Conservation (phyloP, 2,329 filamentous ascomycete species). For the Xylaria sp. region DNA sequence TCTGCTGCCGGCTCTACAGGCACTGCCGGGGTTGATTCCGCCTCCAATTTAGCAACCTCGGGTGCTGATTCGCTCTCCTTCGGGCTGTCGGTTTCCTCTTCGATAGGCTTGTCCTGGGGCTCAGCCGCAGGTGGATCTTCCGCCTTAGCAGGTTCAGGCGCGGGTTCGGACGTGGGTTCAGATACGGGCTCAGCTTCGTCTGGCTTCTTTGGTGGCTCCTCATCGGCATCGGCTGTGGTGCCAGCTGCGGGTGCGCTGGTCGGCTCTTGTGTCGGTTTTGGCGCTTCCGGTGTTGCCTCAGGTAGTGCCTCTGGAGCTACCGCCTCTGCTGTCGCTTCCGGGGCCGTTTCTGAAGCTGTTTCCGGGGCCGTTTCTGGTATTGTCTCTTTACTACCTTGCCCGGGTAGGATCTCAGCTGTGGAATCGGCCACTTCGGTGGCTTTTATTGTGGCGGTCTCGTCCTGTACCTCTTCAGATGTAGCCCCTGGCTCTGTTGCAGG, state of each 20-base stretch:
- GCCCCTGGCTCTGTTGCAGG: constrained; percentile 23
- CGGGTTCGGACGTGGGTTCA: constrained; percentile 5
- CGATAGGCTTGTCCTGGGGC: constrained; percentile 10
- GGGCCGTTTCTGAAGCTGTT: not conserved
- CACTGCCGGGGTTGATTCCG: constrained; percentile 7
- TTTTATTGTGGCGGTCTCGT: constrained; percentile 24
- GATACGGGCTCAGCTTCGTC: constrained; percentile 16
- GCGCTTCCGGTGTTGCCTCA: not conserved
- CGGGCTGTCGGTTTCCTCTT: constrained; percentile 2
- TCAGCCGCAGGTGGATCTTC: constrained; percentile 20
- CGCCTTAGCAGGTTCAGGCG: not conserved
- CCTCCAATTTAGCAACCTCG: constrained; percentile 9
- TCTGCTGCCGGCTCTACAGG: constrained; percentile 9
- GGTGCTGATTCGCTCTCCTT: constrained; percentile 23
- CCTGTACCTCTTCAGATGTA: constrained; percentile 29
- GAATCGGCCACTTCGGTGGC: constrained; percentile 14
- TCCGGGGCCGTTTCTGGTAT: not conserved
- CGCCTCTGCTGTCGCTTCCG: constrained; percentile 6
- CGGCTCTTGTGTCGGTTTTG: constrained; percentile 21
- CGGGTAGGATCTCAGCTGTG: not conserved
- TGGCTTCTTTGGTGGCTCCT: constrained; percentile 28
- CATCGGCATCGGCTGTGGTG: constrained; percentile 1
- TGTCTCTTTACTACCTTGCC: constrained; percentile 13
- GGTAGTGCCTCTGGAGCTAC: not conserved
- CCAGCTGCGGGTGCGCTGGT: constrained; percentile 6